Percentiles rank a stretch among this genome's conserved stretches.
phyloP scores from a whole-genome alignment of 306 rosid genomes.

The Pterocarpus santalinus region DNA sequence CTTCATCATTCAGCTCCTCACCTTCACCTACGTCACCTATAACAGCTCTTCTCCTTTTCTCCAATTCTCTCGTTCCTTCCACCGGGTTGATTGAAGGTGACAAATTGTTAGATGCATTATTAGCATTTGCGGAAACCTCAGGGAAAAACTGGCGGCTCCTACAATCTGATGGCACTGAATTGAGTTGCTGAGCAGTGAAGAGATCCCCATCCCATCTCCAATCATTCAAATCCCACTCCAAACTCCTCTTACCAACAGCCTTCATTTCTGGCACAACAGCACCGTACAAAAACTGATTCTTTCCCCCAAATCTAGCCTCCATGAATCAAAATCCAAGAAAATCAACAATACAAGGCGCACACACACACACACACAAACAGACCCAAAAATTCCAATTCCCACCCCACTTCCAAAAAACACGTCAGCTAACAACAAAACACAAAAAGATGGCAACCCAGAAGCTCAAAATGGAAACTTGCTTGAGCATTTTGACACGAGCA shows the following conservation, averaged over 20 bases:
- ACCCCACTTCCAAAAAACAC: slow-evolving; percentile 29
- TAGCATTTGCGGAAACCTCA: slow-evolving; percentile 53
- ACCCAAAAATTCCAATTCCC: slow-evolving; percentile 23
- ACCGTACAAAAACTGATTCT: slow-evolving; percentile 54
- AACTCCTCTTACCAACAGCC: slow-evolving; percentile 60
- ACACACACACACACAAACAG: neutral
- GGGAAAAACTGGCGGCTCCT: slow-evolving; percentile 69
- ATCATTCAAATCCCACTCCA: slow-evolving; percentile 87
- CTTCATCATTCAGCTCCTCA: slow-evolving; percentile 59
- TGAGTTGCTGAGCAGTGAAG: slow-evolving; percentile 65
- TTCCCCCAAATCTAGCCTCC: slow-evolving; percentile 74
- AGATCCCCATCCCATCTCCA: slow-evolving; percentile 94
- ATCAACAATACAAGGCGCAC: neutral
- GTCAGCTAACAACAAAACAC: neutral
- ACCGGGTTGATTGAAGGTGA: slow-evolving; percentile 57
- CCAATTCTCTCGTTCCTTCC: slow-evolving; percentile 70
- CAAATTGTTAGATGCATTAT: slow-evolving; percentile 55
- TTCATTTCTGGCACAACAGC: slow-evolving; percentile 56
- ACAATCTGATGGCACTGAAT: slow-evolving; percentile 64
- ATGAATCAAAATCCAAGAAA: slow-evolving; percentile 45
- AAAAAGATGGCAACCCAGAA: slow-evolving; percentile 44
- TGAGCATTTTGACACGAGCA: slow-evolving; percentile 28
- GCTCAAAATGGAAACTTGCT: slow-evolving; percentile 34
- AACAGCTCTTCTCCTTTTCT: slow-evolving; percentile 69
- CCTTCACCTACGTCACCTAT: slow-evolving; percentile 47